Evolutionary conservation across 306 rosid species (phyloP).

Genomic region (Castanospermum australe): DNA sequence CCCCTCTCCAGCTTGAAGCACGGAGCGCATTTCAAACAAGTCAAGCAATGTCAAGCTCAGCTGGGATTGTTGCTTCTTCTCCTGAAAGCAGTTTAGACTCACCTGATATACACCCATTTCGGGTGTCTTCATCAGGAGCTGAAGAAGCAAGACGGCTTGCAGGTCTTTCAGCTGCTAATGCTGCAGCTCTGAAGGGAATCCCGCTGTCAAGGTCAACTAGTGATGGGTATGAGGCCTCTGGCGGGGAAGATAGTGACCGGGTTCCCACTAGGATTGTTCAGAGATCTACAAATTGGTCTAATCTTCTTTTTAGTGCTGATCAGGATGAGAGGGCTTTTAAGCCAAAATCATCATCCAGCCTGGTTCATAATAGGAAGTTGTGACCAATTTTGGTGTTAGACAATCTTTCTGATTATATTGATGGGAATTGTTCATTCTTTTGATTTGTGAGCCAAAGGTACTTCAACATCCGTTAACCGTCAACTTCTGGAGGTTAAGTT

Average conservation of each 20-base stretch:
- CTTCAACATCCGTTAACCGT: slow-evolving; percentile 36
- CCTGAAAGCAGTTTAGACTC: slow-evolving; percentile 97
- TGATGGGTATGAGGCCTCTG: slow-evolving; percentile 97
- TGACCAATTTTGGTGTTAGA: slow-evolving; percentile 46
- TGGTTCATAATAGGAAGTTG: slow-evolving; percentile 54
- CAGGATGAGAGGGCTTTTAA: slow-evolving; percentile 63
- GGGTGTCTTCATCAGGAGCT: slow-evolving; percentile 61
- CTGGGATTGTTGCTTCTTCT: slow-evolving; percentile 74
- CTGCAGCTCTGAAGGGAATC: slow-evolving; percentile 49
- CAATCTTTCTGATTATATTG: slow-evolving; percentile 39
- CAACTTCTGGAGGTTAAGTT: slow-evolving; percentile 36
- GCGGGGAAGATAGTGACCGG: slow-evolving; percentile 95
- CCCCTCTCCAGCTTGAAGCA: slow-evolving; percentile 86
- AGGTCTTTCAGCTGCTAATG: slow-evolving; percentile 47
- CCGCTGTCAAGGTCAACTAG: slow-evolving; percentile 89
- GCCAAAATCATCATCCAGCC: slow-evolving; percentile 58
- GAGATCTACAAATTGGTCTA: slow-evolving; percentile 80
- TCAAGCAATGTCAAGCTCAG: slow-evolving; percentile 69
- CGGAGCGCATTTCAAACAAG: slow-evolving; percentile 71
- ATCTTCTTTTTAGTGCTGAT: slow-evolving; percentile 64
- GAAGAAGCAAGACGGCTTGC: slow-evolving; percentile 70
- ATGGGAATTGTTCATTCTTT: slow-evolving; percentile 69
- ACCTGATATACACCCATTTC: slow-evolving; percentile 87
- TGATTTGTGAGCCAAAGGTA: slow-evolving; percentile 59
- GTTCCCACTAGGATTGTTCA: slow-evolving; percentile 78